Base-by-base conservation (phyloP, 139 green algal genomes). In the Edaphochlamys debaryana region DNA sequence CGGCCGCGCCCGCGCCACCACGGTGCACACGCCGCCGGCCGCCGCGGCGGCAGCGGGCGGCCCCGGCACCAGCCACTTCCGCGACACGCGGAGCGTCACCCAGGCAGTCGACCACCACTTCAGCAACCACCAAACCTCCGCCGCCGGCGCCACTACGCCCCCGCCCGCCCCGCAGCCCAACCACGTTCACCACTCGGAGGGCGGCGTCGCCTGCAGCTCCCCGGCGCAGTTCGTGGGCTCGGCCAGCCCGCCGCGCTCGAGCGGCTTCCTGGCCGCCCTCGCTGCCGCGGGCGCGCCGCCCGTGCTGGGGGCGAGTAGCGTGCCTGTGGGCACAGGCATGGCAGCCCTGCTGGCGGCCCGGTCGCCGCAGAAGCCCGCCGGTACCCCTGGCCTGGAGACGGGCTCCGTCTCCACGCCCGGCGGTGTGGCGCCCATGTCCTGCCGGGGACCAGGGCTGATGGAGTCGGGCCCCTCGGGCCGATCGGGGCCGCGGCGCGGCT, bases 161-260 rank as follows among this genome's bases (percentile, higher is more conserved):
- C n/a, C n/a, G n/a, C n/a, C n/a, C n/a, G n/a, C n/a, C n/a, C n/a
- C n/a, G n/a, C n/a, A n/a, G n/a, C n/a, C n/a, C n/a, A n/a, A n/a
- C n/a, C n/a, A 54, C 48, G 34, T 34, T 69, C 72, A 66, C 4
- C 23, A 52, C 30, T 66, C 76, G 20, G 63, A 82, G 29, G 42
- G 42, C 34, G 60, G 34, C 8, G 76, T 42, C 8, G 1, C 25
- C n/a, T 34, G 34, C 62, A 48, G 32, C 32, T 41, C 63, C 23
- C 30, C 76, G 3, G n/a, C 27, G 42, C 76, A 82, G 13, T 82
- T 74, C 63, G 42, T 82, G 1, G 76, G 62, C 41, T 82, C 76
- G 8, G 11, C 73, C 41, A 82, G 76, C 76, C 76, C 76, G 25
- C 50, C 7, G 50, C 50, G 50, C 25, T 22, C 50, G 50, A 29